Conservation (phyloP, 805 yeast species). For the Ogataea siamensis region DNA sequence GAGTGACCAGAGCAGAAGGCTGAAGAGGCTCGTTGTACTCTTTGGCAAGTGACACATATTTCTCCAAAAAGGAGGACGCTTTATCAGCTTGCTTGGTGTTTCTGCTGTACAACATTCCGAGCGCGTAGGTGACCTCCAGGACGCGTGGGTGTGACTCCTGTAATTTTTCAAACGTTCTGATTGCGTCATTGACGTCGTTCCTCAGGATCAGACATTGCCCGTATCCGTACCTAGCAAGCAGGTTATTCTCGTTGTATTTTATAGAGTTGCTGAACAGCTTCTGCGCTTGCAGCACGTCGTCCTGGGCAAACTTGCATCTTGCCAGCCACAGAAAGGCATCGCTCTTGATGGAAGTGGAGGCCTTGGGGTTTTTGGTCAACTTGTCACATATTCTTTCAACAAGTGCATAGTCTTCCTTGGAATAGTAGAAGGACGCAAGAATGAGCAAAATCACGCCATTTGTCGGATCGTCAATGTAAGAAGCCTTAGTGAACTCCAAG, state of each 20-base stretch:
- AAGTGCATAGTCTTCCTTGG: constrained; percentile 57
- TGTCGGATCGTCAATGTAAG: constrained; percentile 40
- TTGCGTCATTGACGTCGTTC: constrained; percentile 77
- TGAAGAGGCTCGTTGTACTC: constrained; percentile 58
- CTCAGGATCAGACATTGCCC: constrained; percentile 82
- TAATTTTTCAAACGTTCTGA: constrained; percentile 76
- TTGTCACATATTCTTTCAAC: constrained; percentile 57
- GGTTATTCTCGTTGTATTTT: constrained; percentile 59
- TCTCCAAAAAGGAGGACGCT: constrained; percentile 65
- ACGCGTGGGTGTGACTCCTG: constrained; percentile 64
- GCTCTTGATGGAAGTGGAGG: constrained; percentile 44
- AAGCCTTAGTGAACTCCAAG: constrained; percentile 46
- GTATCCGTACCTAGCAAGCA: constrained; percentile 74
- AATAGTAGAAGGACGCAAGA: constrained; percentile 68
- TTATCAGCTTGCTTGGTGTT: constrained; percentile 37
- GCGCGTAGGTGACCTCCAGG: constrained; percentile 68
- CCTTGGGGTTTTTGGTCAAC: constrained; percentile 41
- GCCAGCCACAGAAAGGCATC: constrained; percentile 86
- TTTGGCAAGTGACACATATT: constrained; percentile 61
- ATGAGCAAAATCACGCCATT: constrained; percentile 65
- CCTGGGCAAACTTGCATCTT: constrained; percentile 60
- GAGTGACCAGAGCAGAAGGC: constrained; percentile 61
- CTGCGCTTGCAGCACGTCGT: constrained; percentile 69
- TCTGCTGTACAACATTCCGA: constrained; percentile 72
- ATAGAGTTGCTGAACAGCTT: constrained; percentile 69